Evolutionary conservation across 768 basidiomycete genomes (phyloP), one percentile per base, ranked within the genome.

Genomic region (Tylopilus cervinicoccineus): DNA sequence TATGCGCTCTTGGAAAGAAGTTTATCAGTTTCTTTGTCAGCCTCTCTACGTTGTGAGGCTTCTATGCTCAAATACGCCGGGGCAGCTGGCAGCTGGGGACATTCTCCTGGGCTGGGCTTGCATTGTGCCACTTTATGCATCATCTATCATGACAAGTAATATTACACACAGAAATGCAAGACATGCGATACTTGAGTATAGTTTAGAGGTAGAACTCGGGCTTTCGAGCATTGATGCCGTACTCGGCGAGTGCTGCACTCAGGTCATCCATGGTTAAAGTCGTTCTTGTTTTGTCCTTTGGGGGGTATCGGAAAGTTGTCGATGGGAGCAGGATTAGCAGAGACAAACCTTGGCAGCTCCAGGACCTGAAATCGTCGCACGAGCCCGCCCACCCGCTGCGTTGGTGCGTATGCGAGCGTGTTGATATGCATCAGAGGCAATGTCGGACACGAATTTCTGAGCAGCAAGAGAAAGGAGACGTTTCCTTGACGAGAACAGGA

Each of bases 231-330:
- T 88, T 93, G 59, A 99, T 92, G 6, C 95, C 95, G 59, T 98
- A 96, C 68, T 99, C 96, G n/a, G 79, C 77, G 27, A 99, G 77
- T 2, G 96, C 96, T 6, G 92, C 76, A 50, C 88, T 89, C 29
- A 99, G 76, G 63, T 99, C 96, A 45, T 99, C 96, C 93, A 98
- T 97, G 17, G 92, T 96, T 54, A 99, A 70, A 0, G 93, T 90
- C 33, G 95, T 97, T 53, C 89, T 83, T 33, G 91, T 93, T 62
- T 93, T 89, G 62, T 92, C 90, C 88, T 92, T 51, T 10, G 16
- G 26, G n/a, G 29, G 14, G 41, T 9, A 33, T 60, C 22, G 53
- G 26, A 26, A 17, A 23, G 41, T 38, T 45, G 54, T 39, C 43
- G 43, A 28, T 24, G 48, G 34, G 23, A 34, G 13, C 8, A 52